A percentile compares a stretch with the other conserved stretches of the same genome.
phyloP scores from a whole-genome alignment of 768 basidiomycete genomes.

The Serendipita sp. region DNA sequence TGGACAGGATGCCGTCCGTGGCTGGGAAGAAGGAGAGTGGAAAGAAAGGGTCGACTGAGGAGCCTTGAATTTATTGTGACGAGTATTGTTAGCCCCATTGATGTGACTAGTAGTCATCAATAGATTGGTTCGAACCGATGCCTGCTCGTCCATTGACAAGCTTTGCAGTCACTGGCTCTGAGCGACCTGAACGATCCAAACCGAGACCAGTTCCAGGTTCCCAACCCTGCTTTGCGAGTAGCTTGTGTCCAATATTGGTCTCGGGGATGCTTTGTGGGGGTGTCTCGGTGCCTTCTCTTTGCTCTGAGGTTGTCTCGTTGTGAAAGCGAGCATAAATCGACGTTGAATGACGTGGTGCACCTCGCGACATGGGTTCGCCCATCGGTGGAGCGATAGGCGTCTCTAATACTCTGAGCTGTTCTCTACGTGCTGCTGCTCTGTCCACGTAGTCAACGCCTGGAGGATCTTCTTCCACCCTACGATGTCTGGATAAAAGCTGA shows the following conservation, averaged over 20 bases:
- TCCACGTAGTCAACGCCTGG: background rate
- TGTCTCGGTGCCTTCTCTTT: constrained; percentile 18
- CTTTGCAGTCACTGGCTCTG: background rate
- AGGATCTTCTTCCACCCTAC: background rate
- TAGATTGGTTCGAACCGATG: background rate
- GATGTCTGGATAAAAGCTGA: background rate
- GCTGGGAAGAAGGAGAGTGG: no score
- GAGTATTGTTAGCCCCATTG: no score
- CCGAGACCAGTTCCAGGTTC: constrained; percentile 41
- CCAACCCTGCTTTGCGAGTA: constrained; percentile 67
- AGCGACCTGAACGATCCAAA: background rate
- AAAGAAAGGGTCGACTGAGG: background rate
- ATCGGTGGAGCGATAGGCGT: background rate
- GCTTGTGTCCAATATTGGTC: constrained; percentile 48
- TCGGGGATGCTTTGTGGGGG: constrained; percentile 34
- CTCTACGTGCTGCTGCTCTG: background rate
- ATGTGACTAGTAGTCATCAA: background rate
- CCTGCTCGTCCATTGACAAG: background rate
- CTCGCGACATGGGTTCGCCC: background rate
- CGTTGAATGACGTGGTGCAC: background rate
- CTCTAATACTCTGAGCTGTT: background rate
- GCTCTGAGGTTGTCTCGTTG: background rate
- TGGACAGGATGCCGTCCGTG: background rate
- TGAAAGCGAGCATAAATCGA: background rate
- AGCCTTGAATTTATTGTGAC: no score